Evolutionary conservation across 305 asterid species (phyloP), one percentile per base, ranked within the genome.

Genomic region (Solanum hybrid): DNA sequence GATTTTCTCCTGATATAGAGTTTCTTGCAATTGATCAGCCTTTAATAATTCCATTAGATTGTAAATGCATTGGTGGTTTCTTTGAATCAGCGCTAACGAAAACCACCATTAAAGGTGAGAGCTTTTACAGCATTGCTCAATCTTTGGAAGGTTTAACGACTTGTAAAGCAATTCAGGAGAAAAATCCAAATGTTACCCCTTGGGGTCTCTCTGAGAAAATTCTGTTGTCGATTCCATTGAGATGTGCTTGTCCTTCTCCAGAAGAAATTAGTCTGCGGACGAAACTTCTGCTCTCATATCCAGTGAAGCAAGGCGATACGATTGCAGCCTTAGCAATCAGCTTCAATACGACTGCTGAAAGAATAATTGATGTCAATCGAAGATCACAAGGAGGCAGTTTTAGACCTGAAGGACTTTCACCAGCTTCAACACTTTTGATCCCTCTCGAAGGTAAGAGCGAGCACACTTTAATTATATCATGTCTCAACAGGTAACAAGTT

Each of bases 241-340:
- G 90, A 77, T 96, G 97, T 91, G 92, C 94, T 22, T 94, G 98
- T 92, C 95, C 96, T 7, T 90, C 92, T 70, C 24, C 92, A 45
- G 79, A 6, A 7, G 93, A 91, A 89, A 41, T 79, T 31, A 34
- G 70, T 75, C 89, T 17, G 8, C 76, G 78, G 12, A 38, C 61
- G 1, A 91, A 91, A 93, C 31, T 92, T 75, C 79, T 95, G 81
- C 90, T 94, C 87, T 92, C 98, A 76, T 94, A 95, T 88, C 96
- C 95, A 9, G 93, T 95, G 13, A 93, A 68, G 73, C 89, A 91
- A 91, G 94, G 95, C 3, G 96, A 96, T 78, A 92, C 95, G 8
- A 34, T 95, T 11, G 73, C 90, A 80, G 57, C 68, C 24, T 89
- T 94, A 88, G 94, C 94, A 34, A 72, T 45, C 12, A 65, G 86